These are phyloP conservation scores for Magnolia officinalis DNA, from an alignment of 164 flowering plant species.

Conservation along the genomic window DNA sequence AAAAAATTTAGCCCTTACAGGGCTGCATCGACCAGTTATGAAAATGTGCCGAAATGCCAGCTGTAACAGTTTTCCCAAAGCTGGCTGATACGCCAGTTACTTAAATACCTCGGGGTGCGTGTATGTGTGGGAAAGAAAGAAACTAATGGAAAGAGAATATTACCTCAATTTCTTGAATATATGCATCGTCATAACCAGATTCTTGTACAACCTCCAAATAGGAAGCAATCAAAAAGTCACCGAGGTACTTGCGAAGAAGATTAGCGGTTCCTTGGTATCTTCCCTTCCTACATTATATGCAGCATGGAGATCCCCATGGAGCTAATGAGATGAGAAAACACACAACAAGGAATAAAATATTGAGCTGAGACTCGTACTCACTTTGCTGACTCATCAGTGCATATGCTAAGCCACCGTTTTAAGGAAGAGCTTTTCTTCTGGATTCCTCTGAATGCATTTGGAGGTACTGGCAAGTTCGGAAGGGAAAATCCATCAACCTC, in stretches of 20 bases:
- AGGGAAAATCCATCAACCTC: conserved; percentile 45
- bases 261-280: conserved; percentile 45
- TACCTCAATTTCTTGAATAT: conserved; percentile 89
- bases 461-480: conserved; percentile 69
- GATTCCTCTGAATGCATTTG: conserved; percentile 82
- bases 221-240: conserved; percentile 83
- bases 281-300: conserved; percentile 53
- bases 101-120: too few species aligned
- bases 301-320: neutral
- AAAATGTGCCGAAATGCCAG: too few species aligned
- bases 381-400: conserved; percentile 70
- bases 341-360: neutral
- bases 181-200: conserved; percentile 62
- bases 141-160: neutral
- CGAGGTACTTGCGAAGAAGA: conserved; percentile 84
- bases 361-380: conserved; percentile 27
- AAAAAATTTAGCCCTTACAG: too few species aligned
- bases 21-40: too few species aligned
- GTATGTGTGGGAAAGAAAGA: neutral
- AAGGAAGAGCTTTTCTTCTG: conserved; percentile 59
- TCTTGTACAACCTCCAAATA: conserved; percentile 67
- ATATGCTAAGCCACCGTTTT: conserved; percentile 81
- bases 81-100: too few species aligned
- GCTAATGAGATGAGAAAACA: neutral
- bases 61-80: too few species aligned